These are phyloP conservation scores for Rhododendron griersonianum DNA, from an alignment of 148 eudicot species.

Conservation along the genomic window DNA sequence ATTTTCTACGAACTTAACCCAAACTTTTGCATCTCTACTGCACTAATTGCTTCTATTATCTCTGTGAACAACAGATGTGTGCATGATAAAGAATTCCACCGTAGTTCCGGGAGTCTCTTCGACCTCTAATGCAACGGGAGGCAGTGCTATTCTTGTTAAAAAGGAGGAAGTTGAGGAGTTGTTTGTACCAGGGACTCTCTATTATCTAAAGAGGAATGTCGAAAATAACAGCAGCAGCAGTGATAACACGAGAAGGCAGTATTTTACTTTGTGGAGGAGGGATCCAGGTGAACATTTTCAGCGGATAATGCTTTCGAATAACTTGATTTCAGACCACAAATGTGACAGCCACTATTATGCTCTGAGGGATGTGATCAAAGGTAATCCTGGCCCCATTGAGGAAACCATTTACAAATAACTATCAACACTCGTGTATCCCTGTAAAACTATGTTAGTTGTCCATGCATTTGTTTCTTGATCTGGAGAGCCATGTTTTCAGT, in stretches of 20 bases:
- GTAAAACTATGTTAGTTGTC: background rate
- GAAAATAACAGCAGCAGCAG: background rate
- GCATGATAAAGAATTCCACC: background rate
- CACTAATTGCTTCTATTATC: background rate
- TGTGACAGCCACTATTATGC: constrained; percentile 78
- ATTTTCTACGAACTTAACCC: background rate
- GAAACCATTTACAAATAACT: constrained; percentile 13
- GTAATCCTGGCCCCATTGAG: constrained; percentile 42
- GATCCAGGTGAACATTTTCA: constrained; percentile 75
- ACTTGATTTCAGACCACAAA: constrained; percentile 70
- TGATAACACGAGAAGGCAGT: constrained; percentile 23
- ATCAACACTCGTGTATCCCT: background rate
- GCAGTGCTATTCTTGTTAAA: constrained; percentile 10
- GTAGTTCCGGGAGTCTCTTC: constrained; percentile 1
- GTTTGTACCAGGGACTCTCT: constrained; percentile 77
- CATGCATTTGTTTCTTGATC: background rate
- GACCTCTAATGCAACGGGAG: constrained; percentile 7
- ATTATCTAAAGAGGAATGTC: constrained; percentile 44
- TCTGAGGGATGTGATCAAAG: constrained; percentile 77
- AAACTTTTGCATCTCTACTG: background rate
- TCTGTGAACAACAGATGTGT: constrained; percentile 17
- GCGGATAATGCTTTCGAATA: constrained; percentile 59
- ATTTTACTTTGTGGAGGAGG: constrained; percentile 69
- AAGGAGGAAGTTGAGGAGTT: constrained; percentile 42
- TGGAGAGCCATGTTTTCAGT: background rate